Base-by-base conservation (phyloP, 2,329 filamentous ascomycete genomes). In the Emericellopsis atlantica region DNA sequence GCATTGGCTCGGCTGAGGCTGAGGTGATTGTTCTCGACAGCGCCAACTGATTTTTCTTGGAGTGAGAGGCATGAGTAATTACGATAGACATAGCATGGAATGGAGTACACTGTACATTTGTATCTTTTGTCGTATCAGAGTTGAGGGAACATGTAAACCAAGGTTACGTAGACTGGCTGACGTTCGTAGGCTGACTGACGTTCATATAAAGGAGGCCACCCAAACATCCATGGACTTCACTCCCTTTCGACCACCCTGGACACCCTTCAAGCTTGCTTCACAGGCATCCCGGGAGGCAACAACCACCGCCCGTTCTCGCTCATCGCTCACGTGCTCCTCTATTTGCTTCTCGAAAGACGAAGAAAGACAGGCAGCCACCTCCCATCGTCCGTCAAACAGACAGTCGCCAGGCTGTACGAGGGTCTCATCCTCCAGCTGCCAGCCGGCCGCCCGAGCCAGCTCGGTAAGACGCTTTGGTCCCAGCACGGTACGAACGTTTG, bases 21-120 rank as follows among this genome's bases (percentile, higher is more conserved):
- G 81, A 85, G 60, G 75, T 84, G n/a, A 59, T 84, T 39, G 65
- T 84, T 32, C 54, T 84, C 48, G 79, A 84, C 52, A 81, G 76
- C 35, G 70, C 74, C 37, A 80, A 60, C 55, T 40, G 10, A 35
- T 24, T 29, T 21, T 21, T 21, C 18, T 21, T 21, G 15, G 22
- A 4, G 10, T 29, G n/a, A 9, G n/a, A 31, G 35, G 18, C 18
- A 21, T 21, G 18, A 14, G 26, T 33, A 21, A 31, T 36, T 32
- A 12, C 31, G n/a, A 32, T 32, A 12, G 31, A 32, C 31, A 15
- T 32, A 32, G 11, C 31, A 12, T 32, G 11, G 31, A 12, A 32
- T 15, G 11, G 11, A 32, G n/a, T 32, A 15, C n/a, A 4, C 5
- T 32, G n/a, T 32, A 32, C 11, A 15, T 32, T n/a, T n/a, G n/a